phyloP scores from a whole-genome alignment of 2,329 filamentous ascomycete genomes.

The Verticillium dahliae region DNA sequence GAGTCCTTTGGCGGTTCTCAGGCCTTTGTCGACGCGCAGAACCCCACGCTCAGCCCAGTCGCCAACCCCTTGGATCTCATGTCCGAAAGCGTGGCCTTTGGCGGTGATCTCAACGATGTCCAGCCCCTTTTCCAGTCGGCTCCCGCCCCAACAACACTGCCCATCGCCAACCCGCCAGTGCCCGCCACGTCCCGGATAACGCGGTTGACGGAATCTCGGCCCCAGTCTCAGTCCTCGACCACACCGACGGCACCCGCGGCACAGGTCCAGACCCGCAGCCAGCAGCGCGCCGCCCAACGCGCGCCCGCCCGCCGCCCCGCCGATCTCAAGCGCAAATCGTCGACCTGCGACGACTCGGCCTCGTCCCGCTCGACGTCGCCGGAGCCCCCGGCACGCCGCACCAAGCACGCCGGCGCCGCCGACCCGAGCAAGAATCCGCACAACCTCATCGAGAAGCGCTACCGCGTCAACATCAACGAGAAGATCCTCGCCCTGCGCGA shows the following conservation, averaged over 20 bases:
- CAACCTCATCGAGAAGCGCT: conserved; percentile 81
- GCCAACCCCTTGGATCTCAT: conserved; percentile 26
- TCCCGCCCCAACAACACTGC: conserved; percentile 1
- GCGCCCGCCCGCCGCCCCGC: conserved; percentile 2
- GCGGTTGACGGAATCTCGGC: too few species aligned
- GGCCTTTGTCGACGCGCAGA: conserved; percentile 16
- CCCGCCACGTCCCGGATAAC: neutral
- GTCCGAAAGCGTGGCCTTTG: conserved; percentile 14
- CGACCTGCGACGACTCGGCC: conserved; percentile 18
- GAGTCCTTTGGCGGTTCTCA: conserved; percentile 22
- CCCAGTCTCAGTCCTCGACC: conserved; percentile 1
- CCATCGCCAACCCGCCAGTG: neutral
- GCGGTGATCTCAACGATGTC: conserved; percentile 16
- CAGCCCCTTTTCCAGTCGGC: conserved; percentile 18
- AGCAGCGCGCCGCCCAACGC: conserved; percentile 15
- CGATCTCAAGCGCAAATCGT: conserved; percentile 24
- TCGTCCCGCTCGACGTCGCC: conserved; percentile 31
- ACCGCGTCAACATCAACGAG: conserved; percentile 77
- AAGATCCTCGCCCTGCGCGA: conserved; percentile 73
- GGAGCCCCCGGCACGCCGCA: conserved; percentile 22
- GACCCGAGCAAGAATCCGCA: conserved; percentile 68
- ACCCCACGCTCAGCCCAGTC: conserved; percentile 21
- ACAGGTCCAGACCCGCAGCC: conserved; percentile 6
- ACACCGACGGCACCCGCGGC: neutral
- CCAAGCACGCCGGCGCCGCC: conserved; percentile 16